A percentile compares a stretch with the other conserved stretches of the same genome.
Conservation (phyloP, 345 rosid genomes). For the Linum tenue region DNA sequence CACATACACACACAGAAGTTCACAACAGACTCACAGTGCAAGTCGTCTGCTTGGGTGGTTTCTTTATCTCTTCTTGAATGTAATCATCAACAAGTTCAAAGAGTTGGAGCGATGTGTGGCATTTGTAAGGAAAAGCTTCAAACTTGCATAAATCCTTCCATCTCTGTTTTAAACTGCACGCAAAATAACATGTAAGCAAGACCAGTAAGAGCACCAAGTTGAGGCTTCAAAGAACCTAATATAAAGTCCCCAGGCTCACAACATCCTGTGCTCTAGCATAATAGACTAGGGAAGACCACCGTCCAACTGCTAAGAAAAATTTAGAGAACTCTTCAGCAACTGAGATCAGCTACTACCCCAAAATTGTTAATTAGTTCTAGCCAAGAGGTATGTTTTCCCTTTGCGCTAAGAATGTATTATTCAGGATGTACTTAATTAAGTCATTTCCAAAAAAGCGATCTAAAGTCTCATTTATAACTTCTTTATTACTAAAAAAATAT, state of each 20-base stretch:
- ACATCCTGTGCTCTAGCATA: background rate
- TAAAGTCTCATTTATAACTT: too few species aligned
- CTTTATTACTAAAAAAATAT: too few species aligned
- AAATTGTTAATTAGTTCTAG: background rate
- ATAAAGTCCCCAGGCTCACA: background rate
- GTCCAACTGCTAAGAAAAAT: background rate
- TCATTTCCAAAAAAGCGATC: too few species aligned
- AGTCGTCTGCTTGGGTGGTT: constrained; percentile 51
- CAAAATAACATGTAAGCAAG: background rate
- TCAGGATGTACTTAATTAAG: too few species aligned
- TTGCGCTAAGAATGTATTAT: background rate
- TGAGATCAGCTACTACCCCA: background rate
- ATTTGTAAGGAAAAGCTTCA: constrained; percentile 66
- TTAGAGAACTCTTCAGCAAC: background rate
- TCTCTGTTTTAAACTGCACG: constrained; percentile 44
- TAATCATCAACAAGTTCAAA: constrained; percentile 83
- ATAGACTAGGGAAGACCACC: background rate
- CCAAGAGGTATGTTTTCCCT: background rate
- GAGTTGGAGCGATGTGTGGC: constrained; percentile 62
- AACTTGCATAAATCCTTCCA: constrained; percentile 86
- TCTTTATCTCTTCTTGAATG: constrained; percentile 80
- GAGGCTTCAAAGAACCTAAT: constrained; percentile 5
- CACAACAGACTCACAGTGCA: constrained; percentile 53
- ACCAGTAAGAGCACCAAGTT: background rate
- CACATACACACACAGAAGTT: background rate